Conservation (phyloP, 257 asterid genomes). For the Coffea eugenioides region DNA sequence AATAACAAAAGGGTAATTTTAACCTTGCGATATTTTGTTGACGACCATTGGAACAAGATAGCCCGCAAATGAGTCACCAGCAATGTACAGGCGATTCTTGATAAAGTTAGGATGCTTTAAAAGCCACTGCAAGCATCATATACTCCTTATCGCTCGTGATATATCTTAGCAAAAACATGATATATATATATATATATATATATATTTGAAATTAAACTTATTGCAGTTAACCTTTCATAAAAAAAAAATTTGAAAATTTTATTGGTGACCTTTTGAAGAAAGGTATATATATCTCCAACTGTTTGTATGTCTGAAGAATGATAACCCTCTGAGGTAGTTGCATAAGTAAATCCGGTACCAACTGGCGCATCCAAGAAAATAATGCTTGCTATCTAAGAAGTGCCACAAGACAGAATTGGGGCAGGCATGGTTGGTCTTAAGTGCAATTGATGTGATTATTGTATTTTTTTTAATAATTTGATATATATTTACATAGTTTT, state of each 20-base stretch:
- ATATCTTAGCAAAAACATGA: too few species aligned
- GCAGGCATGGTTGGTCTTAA: too few species aligned
- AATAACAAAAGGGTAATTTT: too few species aligned
- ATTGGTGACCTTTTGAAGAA: slow-evolving; percentile 23
- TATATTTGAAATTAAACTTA: too few species aligned
- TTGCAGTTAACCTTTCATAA: too few species aligned
- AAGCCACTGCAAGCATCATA: slow-evolving; percentile 35
- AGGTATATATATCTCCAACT: slow-evolving; percentile 9
- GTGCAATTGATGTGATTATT: too few species aligned
- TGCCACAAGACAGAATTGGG: not conserved
- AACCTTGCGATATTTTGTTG: slow-evolving; percentile 30
- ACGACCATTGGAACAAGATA: not conserved
- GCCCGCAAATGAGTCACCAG: slow-evolving; percentile 47
- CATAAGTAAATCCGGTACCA: slow-evolving; percentile 34
- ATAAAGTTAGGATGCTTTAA: slow-evolving; percentile 27
- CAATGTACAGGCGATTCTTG: slow-evolving; percentile 28
- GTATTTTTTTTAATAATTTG: too few species aligned
- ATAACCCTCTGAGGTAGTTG: slow-evolving; percentile 17
- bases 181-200: too few species aligned
- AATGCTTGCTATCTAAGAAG: slow-evolving; percentile 24
- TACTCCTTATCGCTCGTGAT: too few species aligned
- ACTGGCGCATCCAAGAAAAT: slow-evolving; percentile 32
- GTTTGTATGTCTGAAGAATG: slow-evolving; percentile 23
- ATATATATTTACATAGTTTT: too few species aligned
- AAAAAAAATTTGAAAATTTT: too few species aligned